Evolutionary conservation across 1,284 basidiomycete species (phyloP), one percentile per base, ranked within the genome.

Genomic region (Puccinia coronata): DNA sequence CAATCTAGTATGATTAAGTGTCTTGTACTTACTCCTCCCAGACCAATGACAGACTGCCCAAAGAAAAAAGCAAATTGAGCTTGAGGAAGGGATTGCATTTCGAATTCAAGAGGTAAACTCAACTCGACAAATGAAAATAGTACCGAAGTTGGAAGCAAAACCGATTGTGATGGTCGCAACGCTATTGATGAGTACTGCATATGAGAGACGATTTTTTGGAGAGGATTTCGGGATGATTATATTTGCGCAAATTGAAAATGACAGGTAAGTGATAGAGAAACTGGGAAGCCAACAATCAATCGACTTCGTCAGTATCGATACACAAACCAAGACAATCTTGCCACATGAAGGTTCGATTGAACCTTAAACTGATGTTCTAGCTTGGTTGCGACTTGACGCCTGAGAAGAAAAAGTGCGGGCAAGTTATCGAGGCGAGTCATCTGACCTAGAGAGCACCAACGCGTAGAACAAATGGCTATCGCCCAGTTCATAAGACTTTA

Each of bases 91-190:
- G 16, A 43, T 16, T 6, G 43, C 8, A 36, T 36, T 11, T 12
- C 28, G 43, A 43, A 4, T 16, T 49, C 39, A 41, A 43, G 57
- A 57, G 3, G 39, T 23, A 16, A 61, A 61, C 73, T 75, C 36
- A 75, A 75, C 73, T 59, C 73, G 51, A 47, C 73, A 75, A 20
- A 75, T 75, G 43, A 75, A 49, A n/a, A 75, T 59, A 12, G 43
- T 55, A 16, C 34, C 55, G 43, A 59, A 75, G 31, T 49, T 75
- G 11, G 53, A 47, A 36, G 55, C 55, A 41, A 61, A 57, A n/a
- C 55, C 73, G 34, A 75, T 75, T n/a, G n/a, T 59, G 31, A 57
- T 63, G 55, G 73, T 59, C 12, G 73, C 73, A 43, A 75, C 25
- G 47, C 73, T 63, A 34, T 36, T 59, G 9, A 63, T 63, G 18